Evolutionary conservation across 2,329 filamentous ascomycete genomes (phyloP), one percentile per base, ranked within the genome.

Genomic region (Ophiostoma tasmaniense): DNA sequence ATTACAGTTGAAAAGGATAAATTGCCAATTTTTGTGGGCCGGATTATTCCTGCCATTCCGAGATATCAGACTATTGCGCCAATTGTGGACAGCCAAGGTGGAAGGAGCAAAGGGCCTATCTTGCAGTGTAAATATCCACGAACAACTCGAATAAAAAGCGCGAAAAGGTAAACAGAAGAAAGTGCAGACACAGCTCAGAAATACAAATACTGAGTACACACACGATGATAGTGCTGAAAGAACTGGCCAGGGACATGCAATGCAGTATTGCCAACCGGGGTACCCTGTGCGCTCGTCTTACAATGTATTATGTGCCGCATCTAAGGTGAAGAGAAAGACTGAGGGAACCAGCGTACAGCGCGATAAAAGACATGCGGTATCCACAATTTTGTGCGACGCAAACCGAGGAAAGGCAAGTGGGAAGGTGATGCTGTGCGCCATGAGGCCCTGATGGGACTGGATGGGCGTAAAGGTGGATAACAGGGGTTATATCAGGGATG

Each of bases 361-460:
- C 45, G 37, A 61, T 8, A 35, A 50, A 35, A 64, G 37, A 39
- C 11, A 3, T 39, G 37, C 37, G 10, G 37, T 39, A 14, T 39
- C 37, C 33, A 68, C 61, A 45, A 68, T 62, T 35, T 25, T 66
- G 67, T 68, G 45, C 45, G 10, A 68, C 42, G 5, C 42, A 45
- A 45, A 45, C 42, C 42, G 42, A 45, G 42, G 14, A 30, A 25
- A 59, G 30, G 39, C 22, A 45, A 33, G 52, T 35, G 62, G 52
- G 50, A 37, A 13, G 28, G 35, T 61, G 50, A 61, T 62, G 50
- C 28, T 66, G 67, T 68, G 67, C 45, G 20, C 42, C 67, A 45
- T 3, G 25, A 61, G 37, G 17, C 67, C 25, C 22, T n/a, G 62
- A 35, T 20, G 39, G 52, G 61, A 64, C 33, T 65, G 22, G 61